Conservation (phyloP, 2,329 filamentous ascomycete genomes). For the Cladosporium austrohemisphaericum region DNA sequence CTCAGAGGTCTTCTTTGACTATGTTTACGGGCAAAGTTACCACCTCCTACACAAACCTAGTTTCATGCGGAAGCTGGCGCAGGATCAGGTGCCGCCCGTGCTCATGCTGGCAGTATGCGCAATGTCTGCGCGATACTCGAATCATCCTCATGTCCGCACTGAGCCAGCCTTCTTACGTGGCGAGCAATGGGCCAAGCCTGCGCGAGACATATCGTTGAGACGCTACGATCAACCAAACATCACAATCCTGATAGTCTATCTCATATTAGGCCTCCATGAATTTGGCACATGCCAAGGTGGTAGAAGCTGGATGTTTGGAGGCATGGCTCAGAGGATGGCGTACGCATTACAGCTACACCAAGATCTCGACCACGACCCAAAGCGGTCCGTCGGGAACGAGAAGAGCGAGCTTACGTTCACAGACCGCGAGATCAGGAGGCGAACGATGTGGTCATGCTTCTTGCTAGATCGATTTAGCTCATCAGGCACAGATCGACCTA, state of each 20-base stretch:
- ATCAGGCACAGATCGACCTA: constrained; percentile 85
- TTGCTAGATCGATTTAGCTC: constrained; percentile 98
- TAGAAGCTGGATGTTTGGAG: constrained; percentile 90
- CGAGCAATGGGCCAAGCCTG: constrained; percentile 83
- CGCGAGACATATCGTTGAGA: constrained; percentile 80
- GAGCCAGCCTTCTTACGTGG: constrained; percentile 81
- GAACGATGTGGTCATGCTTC: constrained; percentile 98
- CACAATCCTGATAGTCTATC: constrained; percentile 84
- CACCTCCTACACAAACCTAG: constrained; percentile 93
- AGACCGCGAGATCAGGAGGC: constrained; percentile 84
- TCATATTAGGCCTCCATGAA: constrained; percentile 86
- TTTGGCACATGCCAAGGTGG: constrained; percentile 97
- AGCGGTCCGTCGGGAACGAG: constrained; percentile 22
- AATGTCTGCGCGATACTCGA: constrained; percentile 90
- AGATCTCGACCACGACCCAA: constrained; percentile 71
- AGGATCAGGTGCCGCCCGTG: constrained; percentile 79
- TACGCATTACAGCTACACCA: constrained; percentile 91
- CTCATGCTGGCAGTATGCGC: constrained; percentile 91
- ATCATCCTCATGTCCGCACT: constrained; percentile 73
- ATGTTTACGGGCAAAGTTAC: constrained; percentile 92
- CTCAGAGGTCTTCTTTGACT: constrained; percentile 92
- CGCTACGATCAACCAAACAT: constrained; percentile 95
- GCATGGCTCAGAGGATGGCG: constrained; percentile 94
- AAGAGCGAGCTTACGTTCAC: constrained; percentile 64
- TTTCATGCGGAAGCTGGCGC: constrained; percentile 83